phyloP scores from a whole-genome alignment of 805 yeast genomes.

The Wickerhamomyces alni region DNA sequence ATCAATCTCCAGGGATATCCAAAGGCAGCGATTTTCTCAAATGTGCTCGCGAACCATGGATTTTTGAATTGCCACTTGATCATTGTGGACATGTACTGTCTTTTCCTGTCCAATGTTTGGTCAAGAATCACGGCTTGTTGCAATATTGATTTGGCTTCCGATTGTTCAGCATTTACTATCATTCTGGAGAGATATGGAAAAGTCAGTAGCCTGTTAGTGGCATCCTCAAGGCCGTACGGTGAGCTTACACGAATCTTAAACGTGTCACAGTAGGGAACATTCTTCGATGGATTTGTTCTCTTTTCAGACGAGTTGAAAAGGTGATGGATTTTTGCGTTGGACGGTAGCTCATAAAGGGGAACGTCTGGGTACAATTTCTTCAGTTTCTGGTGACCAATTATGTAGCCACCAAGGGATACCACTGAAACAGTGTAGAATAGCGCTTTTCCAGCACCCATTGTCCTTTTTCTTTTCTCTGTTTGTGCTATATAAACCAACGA shows the following conservation, averaged over 20 bases:
- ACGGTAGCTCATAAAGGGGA: constrained; percentile 15
- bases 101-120: not conserved
- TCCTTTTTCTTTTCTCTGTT: not conserved
- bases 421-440: constrained; percentile 11
- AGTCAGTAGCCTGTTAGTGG: constrained; percentile 1
- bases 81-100: constrained; percentile 2
- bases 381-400: constrained; percentile 11
- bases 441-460: constrained; percentile 1
- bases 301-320: constrained; percentile 7
- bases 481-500: not conserved
- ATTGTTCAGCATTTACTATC: not conserved
- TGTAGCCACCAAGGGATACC: constrained; percentile 11
- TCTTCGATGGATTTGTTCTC: constrained; percentile 1
- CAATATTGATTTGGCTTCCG: not conserved
- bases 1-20: constrained; percentile 24
- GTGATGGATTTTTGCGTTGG: constrained; percentile 6
- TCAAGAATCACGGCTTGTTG: not conserved
- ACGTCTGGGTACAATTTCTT: constrained; percentile 13
- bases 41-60: constrained; percentile 2
- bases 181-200: not conserved
- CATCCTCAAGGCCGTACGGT: not conserved
- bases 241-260: constrained; percentile 10
- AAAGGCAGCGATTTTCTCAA: constrained; percentile 14
- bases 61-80: constrained; percentile 8
- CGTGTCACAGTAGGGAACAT: constrained; percentile 17